These are phyloP conservation scores for Lasiodiplodia theobromae DNA, from an alignment of 2,329 filamentous ascomycete genomes.

Conservation along the genomic window DNA sequence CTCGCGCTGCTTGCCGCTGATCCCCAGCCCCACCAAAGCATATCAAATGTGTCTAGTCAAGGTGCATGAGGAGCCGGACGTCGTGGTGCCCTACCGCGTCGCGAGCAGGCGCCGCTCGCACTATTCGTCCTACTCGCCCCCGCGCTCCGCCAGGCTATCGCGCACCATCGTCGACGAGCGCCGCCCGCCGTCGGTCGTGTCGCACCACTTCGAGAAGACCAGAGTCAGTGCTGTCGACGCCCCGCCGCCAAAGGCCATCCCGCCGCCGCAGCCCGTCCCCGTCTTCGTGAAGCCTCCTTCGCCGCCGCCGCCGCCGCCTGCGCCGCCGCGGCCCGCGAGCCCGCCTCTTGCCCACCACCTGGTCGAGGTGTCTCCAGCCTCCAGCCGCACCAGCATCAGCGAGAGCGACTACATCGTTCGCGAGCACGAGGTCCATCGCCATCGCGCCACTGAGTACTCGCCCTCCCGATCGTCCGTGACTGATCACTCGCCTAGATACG, in stretches of 20 bases:
- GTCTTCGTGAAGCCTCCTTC: slow-evolving; percentile 45
- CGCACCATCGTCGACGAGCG: slow-evolving; percentile 38
- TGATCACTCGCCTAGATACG: slow-evolving; percentile 46
- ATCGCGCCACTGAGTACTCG: slow-evolving; percentile 42
- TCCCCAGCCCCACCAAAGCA: slow-evolving; percentile 2
- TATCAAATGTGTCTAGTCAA: slow-evolving; percentile 55
- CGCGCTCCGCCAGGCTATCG: slow-evolving; percentile 38
- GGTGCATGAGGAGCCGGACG: slow-evolving; percentile 52
- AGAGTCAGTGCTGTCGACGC: slow-evolving; percentile 28
- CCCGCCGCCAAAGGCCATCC: slow-evolving; percentile 40
- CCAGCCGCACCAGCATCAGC: slow-evolving; percentile 41
- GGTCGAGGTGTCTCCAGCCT: slow-evolving; percentile 53
- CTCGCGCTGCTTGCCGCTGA: background rate
- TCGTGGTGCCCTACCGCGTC: slow-evolving; percentile 48
- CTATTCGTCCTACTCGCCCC: slow-evolving; percentile 36
- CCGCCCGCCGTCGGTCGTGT: slow-evolving; percentile 31
- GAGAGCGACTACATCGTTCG: slow-evolving; percentile 51
- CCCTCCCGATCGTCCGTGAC: slow-evolving; percentile 40
- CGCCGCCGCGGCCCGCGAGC: slow-evolving; percentile 35
- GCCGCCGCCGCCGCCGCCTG: slow-evolving; percentile 42
- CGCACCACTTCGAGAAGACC: slow-evolving; percentile 35
- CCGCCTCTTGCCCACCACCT: slow-evolving; percentile 44
- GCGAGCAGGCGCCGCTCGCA: slow-evolving; percentile 38
- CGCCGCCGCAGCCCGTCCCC: slow-evolving; percentile 50
- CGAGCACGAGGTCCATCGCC: slow-evolving; percentile 53